phyloP scores from a whole-genome alignment of 257 asterid species.

The Solanum commersonii region DNA sequence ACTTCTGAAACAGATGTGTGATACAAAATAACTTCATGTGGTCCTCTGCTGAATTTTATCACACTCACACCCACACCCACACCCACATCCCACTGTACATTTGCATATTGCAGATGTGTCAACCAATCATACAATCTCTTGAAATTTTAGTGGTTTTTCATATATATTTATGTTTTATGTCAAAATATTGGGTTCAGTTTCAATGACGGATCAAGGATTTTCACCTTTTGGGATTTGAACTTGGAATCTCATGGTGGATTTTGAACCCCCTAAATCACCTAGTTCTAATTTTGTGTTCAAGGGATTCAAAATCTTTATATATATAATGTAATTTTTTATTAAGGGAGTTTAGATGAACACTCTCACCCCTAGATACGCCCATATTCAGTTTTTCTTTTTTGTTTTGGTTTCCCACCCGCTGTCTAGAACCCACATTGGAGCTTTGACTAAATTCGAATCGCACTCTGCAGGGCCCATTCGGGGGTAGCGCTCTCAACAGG shows the following conservation, averaged over 20 bases:
- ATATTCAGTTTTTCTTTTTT: background rate
- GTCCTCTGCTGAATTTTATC: background rate
- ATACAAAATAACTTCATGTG: background rate
- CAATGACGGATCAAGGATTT: accelerated
- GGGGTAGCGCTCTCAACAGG: too few relatives aligned
- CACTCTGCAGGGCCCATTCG: too few relatives aligned
- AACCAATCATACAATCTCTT: background rate
- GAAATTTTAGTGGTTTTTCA: background rate
- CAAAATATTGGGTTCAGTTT: background rate
- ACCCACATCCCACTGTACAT: background rate
- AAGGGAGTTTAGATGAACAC: background rate
- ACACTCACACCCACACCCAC: background rate
- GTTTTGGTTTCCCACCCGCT: too few relatives aligned
- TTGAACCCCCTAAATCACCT: accelerated
- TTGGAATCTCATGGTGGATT: background rate
- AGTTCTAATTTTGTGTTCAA: background rate
- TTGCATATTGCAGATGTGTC: background rate
- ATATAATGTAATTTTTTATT: too few relatives aligned
- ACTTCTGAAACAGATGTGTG: background rate
- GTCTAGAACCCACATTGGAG: too few relatives aligned
- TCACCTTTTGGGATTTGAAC: too few relatives aligned
- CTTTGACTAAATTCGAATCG: too few relatives aligned
- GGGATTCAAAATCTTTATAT: too few relatives aligned
- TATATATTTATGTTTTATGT: background rate
- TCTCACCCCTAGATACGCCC: background rate